Evolutionary conservation across 1,284 basidiomycete species (phyloP).

Genomic region (Violaceomyces palustris): DNA sequence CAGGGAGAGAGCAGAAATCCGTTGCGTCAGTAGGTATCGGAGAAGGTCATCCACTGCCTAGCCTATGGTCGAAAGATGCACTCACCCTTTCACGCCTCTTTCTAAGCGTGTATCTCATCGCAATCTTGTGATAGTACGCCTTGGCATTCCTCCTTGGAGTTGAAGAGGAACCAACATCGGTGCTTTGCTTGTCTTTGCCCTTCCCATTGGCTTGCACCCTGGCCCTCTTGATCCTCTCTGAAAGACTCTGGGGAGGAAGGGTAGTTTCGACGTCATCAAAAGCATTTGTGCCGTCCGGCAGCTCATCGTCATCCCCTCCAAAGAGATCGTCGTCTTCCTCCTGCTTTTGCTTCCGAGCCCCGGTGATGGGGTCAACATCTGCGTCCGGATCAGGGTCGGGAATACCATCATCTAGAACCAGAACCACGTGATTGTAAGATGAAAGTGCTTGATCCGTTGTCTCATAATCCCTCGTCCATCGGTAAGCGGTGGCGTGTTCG

Average conservation of each 20-base stretch:
- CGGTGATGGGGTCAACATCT: slow-evolving; percentile 21
- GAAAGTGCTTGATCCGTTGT: slow-evolving; percentile 29
- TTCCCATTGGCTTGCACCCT: slow-evolving; percentile 14
- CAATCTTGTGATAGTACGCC: slow-evolving; percentile 47
- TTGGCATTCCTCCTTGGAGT: slow-evolving; percentile 20
- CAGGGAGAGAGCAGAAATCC: too few species aligned
- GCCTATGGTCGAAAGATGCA: too few species aligned
- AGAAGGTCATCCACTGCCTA: too few species aligned
- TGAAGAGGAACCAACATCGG: too few species aligned
- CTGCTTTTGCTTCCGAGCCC: slow-evolving; percentile 2
- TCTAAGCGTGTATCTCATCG: slow-evolving; percentile 44
- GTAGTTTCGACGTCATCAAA: slow-evolving; percentile 10
- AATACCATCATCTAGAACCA: slow-evolving; percentile 40
- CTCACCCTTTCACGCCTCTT: too few species aligned
- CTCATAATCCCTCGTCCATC: slow-evolving; percentile 39
- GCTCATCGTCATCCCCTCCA: slow-evolving; percentile 20
- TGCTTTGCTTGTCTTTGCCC: slow-evolving; percentile 38
- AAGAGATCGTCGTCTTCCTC: slow-evolving; percentile 30
- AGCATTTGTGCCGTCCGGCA: slow-evolving; percentile 4
- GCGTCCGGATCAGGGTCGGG: slow-evolving; percentile 38
- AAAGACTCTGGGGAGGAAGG: slow-evolving; percentile 30
- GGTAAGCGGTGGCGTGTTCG: slow-evolving; percentile 36
- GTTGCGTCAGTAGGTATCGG: too few species aligned
- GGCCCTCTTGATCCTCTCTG: slow-evolving; percentile 32
- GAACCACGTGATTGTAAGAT: slow-evolving; percentile 29